These are phyloP conservation scores for Corymbia citriodora DNA, from an alignment of 441 rosid species.

Conservation along the genomic window DNA sequence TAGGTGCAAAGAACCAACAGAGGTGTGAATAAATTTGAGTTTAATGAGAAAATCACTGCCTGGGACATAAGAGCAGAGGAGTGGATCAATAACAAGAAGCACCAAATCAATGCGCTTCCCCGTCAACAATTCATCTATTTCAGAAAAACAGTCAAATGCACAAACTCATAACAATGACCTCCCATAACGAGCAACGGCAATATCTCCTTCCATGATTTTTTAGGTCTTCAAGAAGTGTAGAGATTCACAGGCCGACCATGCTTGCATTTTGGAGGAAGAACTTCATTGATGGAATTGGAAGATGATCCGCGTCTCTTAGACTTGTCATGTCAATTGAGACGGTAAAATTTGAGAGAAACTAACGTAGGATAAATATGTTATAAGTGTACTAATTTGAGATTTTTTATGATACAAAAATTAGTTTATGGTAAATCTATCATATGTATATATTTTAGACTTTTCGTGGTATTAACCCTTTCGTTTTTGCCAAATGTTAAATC, in stretches of 20 bases:
- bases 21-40: background rate
- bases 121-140: background rate
- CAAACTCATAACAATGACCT: background rate
- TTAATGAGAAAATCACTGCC: background rate
- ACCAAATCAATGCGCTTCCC: background rate
- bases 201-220: background rate
- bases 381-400: no score
- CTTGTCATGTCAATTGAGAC: no score
- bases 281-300: background rate
- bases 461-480: no score
- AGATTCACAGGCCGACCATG: background rate
- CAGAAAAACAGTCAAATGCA: background rate
- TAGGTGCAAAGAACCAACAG: background rate
- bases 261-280: background rate
- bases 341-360: no score
- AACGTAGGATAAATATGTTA: no score
- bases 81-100: no score
- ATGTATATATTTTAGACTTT: no score
- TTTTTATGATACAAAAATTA: no score
- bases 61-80: background rate
- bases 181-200: background rate
- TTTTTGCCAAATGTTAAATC: no score
- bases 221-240: background rate
- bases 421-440: no score
- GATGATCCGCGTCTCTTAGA: background rate